Percentiles rank a stretch among this genome's conserved stretches.
These are phyloP conservation scores for Trypanosoma lewisi DNA, from an alignment of 208 protist genomes.

Conservation along the genomic window DNA sequence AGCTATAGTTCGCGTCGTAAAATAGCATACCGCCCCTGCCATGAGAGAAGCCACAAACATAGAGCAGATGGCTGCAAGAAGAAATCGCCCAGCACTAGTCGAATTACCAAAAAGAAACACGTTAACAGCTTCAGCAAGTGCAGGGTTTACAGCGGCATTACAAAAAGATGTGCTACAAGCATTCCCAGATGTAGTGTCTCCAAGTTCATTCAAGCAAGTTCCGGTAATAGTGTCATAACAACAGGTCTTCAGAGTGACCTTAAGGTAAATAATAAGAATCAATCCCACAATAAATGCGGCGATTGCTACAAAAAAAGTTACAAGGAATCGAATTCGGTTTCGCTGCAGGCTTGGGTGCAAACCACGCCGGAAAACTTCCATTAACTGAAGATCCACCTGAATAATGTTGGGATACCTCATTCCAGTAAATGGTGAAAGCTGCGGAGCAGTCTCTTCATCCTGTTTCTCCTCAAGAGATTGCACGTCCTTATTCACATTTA, in stretches of 20 bases:
- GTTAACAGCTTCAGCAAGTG: neutral
- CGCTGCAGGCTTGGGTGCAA: slow-evolving; percentile 32
- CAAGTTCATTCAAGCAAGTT: slow-evolving; percentile 17
- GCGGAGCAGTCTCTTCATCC: slow-evolving; percentile 18
- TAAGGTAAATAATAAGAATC: slow-evolving; percentile 40
- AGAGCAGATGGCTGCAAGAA: slow-evolving; percentile 45
- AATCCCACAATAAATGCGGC: slow-evolving; percentile 39
- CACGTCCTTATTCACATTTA: neutral
- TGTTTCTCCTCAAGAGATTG: slow-evolving; percentile 10
- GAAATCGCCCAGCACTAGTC: slow-evolving; percentile 11
- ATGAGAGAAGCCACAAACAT: slow-evolving; percentile 35
- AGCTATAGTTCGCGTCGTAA: slow-evolving; percentile 51
- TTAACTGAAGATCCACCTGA: slow-evolving; percentile 49
- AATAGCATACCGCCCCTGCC: slow-evolving; percentile 45
- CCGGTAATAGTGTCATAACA: slow-evolving; percentile 12
- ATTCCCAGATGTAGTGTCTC: neutral
- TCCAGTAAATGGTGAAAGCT: slow-evolving; percentile 37
- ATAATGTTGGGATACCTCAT: slow-evolving; percentile 69
- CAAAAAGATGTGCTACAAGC: slow-evolving; percentile 6
- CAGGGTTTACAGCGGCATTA: slow-evolving; percentile 3
- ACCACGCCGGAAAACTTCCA: slow-evolving; percentile 38
- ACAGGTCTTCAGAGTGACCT: slow-evolving; percentile 26
- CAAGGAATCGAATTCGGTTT: slow-evolving; percentile 42
- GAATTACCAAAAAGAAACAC: slow-evolving; percentile 20
- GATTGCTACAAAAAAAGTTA: slow-evolving; percentile 40